Percentiles rank a stretch among this genome's conserved stretches.
phyloP scores from a whole-genome alignment of 2,329 filamentous ascomycete genomes.

The Alternaria postmessia region DNA sequence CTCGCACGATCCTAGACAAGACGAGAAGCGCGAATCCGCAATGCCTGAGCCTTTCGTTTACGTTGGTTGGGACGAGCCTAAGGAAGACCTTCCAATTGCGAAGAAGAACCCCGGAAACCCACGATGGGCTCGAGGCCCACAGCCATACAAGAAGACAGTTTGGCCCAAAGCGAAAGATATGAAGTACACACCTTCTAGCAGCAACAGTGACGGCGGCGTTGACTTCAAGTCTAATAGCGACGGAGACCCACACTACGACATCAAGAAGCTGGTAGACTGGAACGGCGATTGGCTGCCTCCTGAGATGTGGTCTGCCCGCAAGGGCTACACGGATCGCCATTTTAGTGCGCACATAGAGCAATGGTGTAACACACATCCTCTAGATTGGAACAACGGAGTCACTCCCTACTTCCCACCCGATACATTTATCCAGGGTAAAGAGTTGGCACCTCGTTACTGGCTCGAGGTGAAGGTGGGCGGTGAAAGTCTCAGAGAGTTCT shows the following conservation, averaged over 20 bases:
- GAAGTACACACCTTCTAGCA: constrained; percentile 23
- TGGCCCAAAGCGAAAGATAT: constrained; percentile 46
- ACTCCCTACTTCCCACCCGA: background rate
- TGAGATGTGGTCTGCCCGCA: constrained; percentile 57
- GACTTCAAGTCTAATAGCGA: constrained; percentile 37
- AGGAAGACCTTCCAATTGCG: background rate
- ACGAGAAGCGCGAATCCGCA: constrained; percentile 9
- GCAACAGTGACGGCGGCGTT: constrained; percentile 36
- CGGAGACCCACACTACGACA: constrained; percentile 45
- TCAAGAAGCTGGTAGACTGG: constrained; percentile 54
- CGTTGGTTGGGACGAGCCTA: constrained; percentile 19
- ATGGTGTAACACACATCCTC: constrained; percentile 39
- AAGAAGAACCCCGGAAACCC: constrained; percentile 21
- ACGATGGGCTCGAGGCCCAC: constrained; percentile 19
- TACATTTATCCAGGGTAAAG: constrained; percentile 19
- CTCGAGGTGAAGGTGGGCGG: constrained; percentile 35
- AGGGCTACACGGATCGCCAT: constrained; percentile 37
- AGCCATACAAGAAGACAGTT: constrained; percentile 15
- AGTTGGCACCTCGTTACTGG: constrained; percentile 44
- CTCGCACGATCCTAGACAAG: background rate
- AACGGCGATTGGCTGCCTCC: constrained; percentile 57
- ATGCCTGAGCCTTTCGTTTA: constrained; percentile 23
- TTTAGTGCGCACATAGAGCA: constrained; percentile 43
- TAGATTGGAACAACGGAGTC: background rate
- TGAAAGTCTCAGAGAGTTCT: constrained; percentile 34